Percentiles rank a stretch among this genome's conserved stretches.
phyloP scores from a whole-genome alignment of 78 protist genomes.

The slime mould (Dictyostelium discoideum) region DNA sequence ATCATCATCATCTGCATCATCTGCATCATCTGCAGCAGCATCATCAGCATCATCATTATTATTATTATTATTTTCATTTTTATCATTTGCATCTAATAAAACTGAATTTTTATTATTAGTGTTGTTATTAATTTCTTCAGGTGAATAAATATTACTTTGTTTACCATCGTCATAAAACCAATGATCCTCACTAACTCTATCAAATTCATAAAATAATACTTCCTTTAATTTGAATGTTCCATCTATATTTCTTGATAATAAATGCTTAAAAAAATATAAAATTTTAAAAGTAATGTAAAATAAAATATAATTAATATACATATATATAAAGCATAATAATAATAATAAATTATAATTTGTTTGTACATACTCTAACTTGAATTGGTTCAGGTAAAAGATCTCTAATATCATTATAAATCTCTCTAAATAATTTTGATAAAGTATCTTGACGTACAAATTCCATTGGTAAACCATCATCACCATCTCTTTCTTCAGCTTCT shows the following conservation, averaged over 20 bases:
- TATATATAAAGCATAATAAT: no score
- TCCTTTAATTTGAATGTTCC: neutral
- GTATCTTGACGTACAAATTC: neutral
- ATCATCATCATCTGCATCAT: neutral
- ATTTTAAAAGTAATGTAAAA: neutral
- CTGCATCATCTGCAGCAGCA: no score
- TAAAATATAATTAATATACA: neutral
- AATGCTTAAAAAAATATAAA: neutral
- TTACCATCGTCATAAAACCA: conserved; percentile 4
- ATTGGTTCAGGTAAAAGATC: neutral
- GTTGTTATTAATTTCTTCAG: neutral
- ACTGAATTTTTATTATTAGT: neutral
- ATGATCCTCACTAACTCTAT: neutral
- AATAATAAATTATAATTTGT: no score
- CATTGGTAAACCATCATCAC: neutral
- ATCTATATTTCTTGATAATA: neutral
- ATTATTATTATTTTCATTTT: neutral
- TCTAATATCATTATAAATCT: neutral
- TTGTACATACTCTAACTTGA: neutral
- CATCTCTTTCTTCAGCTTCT: neutral
- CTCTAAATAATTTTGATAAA: neutral
- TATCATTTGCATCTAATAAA: neutral
- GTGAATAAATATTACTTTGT: neutral
- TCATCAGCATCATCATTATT: neutral
- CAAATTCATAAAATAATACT: neutral